These are phyloP conservation scores for Fusarium coffeatum DNA, from an alignment of 2,329 filamentous ascomycete species.

Conservation along the genomic window DNA sequence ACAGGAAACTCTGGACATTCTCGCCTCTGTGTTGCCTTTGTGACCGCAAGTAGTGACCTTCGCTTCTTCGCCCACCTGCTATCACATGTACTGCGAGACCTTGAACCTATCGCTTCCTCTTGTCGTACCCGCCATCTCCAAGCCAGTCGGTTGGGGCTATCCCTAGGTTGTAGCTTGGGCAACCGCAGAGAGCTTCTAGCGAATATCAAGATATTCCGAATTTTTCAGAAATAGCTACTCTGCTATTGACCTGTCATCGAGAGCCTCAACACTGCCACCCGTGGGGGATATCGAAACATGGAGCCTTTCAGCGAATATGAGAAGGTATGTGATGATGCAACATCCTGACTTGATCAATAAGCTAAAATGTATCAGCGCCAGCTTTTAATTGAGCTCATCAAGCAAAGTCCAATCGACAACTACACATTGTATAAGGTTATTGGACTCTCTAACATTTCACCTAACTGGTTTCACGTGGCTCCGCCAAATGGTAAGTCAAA, in stretches of 20 bases:
- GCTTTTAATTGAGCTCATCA: slow-evolving; percentile 68
- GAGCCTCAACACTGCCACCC: not conserved
- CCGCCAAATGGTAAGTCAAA: slow-evolving; percentile 57
- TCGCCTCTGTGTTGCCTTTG: slow-evolving; percentile 21
- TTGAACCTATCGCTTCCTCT: slow-evolving; percentile 34
- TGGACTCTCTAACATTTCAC: slow-evolving; percentile 54
- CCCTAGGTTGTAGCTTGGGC: slow-evolving; percentile 2
- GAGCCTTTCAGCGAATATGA: slow-evolving; percentile 61
- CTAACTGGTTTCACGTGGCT: slow-evolving; percentile 62
- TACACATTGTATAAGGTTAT: slow-evolving; percentile 61
- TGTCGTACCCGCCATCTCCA: slow-evolving; percentile 28
- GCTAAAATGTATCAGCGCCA: slow-evolving; percentile 59
- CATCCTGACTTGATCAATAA: not conserved
- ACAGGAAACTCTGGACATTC: not conserved
- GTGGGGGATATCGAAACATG: slow-evolving; percentile 23
- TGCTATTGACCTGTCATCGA: not conserved
- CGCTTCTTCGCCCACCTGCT: slow-evolving; percentile 38
- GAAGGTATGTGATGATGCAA: slow-evolving; percentile 56
- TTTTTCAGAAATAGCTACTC: not conserved
- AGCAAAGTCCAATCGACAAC: slow-evolving; percentile 63
- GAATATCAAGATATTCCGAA: not conserved
- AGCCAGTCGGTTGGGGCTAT: slow-evolving; percentile 24
- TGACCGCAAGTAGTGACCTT: slow-evolving; percentile 26
- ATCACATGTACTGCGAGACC: slow-evolving; percentile 30
- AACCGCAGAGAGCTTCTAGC: not conserved